A percentile compares a stretch with the other conserved stretches of the same genome.
Conservation (phyloP, 345 rosid species). For the Gossypium sturtianum region DNA sequence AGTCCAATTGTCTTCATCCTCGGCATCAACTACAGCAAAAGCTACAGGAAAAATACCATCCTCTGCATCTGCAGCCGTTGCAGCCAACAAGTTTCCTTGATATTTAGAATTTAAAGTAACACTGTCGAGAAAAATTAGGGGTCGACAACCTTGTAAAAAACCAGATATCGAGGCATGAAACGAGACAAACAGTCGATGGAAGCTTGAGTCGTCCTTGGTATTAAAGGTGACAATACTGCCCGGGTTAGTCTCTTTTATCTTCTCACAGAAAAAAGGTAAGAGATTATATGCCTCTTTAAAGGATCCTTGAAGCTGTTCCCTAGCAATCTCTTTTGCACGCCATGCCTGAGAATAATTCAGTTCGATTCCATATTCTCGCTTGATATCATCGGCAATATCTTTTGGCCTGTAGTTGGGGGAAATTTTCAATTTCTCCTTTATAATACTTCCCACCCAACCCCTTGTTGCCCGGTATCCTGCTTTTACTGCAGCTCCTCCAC, state of each 20-base stretch:
- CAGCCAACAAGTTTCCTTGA: conserved; percentile 71
- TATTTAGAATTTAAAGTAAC: conserved; percentile 68
- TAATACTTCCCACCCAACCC: conserved; percentile 91
- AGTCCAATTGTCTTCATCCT: conserved; percentile 80
- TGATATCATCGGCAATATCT: conserved; percentile 85
- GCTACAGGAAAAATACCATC: conserved; percentile 82
- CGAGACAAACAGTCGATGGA: conserved; percentile 80
- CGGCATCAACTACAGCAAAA: conserved; percentile 74
- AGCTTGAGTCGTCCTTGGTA: conserved; percentile 88
- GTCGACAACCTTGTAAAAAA: conserved; percentile 81
- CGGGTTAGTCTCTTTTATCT: conserved; percentile 87
- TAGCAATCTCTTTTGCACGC: conserved; percentile 88
- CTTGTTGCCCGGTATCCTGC: conserved; percentile 82
- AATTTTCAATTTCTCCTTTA: conserved; percentile 78
- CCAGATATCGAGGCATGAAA: conserved; percentile 81
- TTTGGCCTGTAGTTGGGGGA: conserved; percentile 87
- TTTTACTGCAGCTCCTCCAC: conserved; percentile 76
- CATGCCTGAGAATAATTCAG: conserved; percentile 90
- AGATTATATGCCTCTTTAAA: conserved; percentile 79
- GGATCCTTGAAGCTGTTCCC: conserved; percentile 96
- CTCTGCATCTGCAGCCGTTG: conserved; percentile 69
- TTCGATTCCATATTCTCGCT: conserved; percentile 82
- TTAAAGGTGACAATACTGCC: conserved; percentile 69
- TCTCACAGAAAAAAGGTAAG: conserved; percentile 76
- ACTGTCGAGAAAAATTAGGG: conserved; percentile 79